A percentile compares a stretch with the other conserved stretches of the same genome.
Conservation (phyloP, 495 filamentous ascomycete species). For the Glarea lozoyensis region DNA sequence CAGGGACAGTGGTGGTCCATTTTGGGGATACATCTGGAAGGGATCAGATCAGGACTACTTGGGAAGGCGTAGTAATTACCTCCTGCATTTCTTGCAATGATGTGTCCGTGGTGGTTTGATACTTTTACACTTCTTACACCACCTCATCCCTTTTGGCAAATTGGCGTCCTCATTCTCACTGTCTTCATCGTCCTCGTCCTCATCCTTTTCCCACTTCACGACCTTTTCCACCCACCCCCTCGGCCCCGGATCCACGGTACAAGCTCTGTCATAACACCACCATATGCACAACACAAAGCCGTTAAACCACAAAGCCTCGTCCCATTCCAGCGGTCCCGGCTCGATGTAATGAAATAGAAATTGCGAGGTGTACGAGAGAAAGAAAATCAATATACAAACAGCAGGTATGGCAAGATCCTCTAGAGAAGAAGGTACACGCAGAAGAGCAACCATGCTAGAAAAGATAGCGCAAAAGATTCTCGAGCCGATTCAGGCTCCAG, state of each 20-base stretch:
- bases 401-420: conserved; percentile 52
- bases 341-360: conserved; percentile 69
- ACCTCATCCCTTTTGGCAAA: conserved; percentile 33
- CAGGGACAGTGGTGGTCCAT: conserved; percentile 99
- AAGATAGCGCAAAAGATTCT: neutral
- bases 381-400: conserved; percentile 60
- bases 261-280: conserved; percentile 70
- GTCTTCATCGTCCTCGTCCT: conserved; percentile 9
- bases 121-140: conserved; percentile 81
- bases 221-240: conserved; percentile 20
- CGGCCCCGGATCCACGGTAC: conserved; percentile 67
- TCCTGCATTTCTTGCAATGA: conserved; percentile 81
- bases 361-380: conserved; percentile 80
- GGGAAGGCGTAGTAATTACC: conserved; percentile 29
- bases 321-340: conserved; percentile 52
- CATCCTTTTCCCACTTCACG: conserved; percentile 7
- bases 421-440: conserved; percentile 4
- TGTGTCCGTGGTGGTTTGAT: conserved; percentile 82
- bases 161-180: conserved; percentile 15
- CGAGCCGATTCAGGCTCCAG: too few relatives aligned
- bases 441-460: neutral
- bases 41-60: neutral
- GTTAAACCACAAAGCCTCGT: conserved; percentile 66
- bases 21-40: conserved; percentile 73
- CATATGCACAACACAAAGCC: conserved; percentile 60